Percentiles rank a stretch among this genome's conserved stretches.
These are phyloP conservation scores for Kregervanrija fluxuum DNA, from an alignment of 805 yeast genomes.

Conservation along the genomic window DNA sequence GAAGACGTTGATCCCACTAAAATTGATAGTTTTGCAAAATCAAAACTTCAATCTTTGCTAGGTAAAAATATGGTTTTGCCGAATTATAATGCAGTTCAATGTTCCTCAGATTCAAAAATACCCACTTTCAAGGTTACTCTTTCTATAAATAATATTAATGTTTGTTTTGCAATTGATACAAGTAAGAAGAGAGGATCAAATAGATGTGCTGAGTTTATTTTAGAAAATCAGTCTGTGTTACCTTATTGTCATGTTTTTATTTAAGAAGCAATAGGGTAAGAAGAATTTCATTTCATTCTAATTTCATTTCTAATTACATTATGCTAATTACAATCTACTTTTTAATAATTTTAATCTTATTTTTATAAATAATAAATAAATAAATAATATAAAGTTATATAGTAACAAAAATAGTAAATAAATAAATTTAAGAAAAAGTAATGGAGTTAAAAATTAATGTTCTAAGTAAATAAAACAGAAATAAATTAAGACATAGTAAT, in stretches of 20 bases:
- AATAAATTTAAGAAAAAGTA: no score
- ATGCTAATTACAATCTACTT: background rate
- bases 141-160: constrained; percentile 24
- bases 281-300: no score
- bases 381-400: no score
- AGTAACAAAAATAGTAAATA: no score
- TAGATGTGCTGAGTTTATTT: constrained; percentile 30
- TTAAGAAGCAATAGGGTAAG: no score
- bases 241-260: no score
- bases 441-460: no score
- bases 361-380: no score
- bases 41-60: constrained; percentile 2
- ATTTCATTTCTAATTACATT: no score
- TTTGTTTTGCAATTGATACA: constrained; percentile 28
- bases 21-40: constrained; percentile 5
- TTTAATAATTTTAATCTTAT: no score
- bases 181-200: constrained; percentile 34
- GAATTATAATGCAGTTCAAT: constrained; percentile 18
- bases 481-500: no score
- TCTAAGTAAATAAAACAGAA: no score
- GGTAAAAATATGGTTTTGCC: constrained; percentile 21
- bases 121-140: constrained; percentile 21
- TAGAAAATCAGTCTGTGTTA: constrained; percentile 12
- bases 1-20: background rate
- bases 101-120: constrained; percentile 3